Conservation (phyloP, 306 rosid genomes). For the Cicer judaicum region DNA sequence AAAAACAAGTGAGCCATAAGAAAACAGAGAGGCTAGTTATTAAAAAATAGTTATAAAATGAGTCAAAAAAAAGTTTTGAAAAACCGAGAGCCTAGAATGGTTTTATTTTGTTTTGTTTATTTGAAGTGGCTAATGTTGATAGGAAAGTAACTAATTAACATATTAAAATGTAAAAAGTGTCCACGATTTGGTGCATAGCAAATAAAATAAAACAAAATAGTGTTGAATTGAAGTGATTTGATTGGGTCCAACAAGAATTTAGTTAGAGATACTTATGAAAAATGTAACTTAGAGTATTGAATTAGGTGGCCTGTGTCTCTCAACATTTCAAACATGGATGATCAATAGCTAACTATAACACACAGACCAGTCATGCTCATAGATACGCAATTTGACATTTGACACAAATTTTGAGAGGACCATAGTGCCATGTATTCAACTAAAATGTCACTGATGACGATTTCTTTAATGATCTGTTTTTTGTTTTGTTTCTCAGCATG, state of each 20-base stretch:
- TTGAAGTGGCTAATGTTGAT: too few species aligned
- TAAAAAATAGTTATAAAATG: not conserved
- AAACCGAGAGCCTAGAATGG: too few species aligned
- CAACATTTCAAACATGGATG: conserved; percentile 49
- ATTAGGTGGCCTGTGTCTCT: conserved; percentile 62
- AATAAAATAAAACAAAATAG: not conserved
- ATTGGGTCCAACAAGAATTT: conserved; percentile 62
- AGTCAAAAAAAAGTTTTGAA: too few species aligned
- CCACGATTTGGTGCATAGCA: conserved; percentile 27
- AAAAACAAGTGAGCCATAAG: not conserved
- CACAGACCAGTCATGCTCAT: conserved; percentile 36
- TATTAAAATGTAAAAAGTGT: not conserved
- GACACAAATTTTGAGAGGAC: not conserved
- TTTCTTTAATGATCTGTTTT: not conserved
- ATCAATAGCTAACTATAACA: conserved; percentile 32
- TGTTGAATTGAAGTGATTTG: conserved; percentile 43
- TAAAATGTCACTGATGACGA: conserved; percentile 22
- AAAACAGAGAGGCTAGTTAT: not conserved
- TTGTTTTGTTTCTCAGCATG: not conserved
- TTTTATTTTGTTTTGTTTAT: too few species aligned
- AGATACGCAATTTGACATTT: conserved; percentile 37
- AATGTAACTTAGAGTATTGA: conserved; percentile 37
- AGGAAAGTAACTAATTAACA: too few species aligned
- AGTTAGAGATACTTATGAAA: conserved; percentile 56
- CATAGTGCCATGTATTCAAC: conserved; percentile 36